A percentile compares a stretch with the other conserved stretches of the same genome.
Evolutionary conservation across 163 green algal species (phyloP).

Genomic region (Scenedesmus sp.): DNA sequence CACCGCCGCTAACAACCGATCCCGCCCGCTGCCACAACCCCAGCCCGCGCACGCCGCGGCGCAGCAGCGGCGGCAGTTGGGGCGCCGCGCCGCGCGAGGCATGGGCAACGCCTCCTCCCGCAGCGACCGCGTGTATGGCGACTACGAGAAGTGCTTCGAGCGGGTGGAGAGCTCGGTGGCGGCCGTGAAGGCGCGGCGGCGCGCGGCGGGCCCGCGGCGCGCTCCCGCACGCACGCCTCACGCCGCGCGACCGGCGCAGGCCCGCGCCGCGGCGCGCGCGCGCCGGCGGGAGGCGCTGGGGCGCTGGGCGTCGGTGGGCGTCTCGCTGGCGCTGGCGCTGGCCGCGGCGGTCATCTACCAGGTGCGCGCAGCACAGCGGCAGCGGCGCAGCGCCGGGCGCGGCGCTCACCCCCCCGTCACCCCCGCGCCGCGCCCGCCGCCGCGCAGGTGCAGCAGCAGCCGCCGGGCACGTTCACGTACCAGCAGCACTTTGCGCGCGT

Average conservation of each 20-base stretch:
- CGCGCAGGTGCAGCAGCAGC: conserved; percentile 35
- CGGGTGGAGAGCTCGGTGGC: conserved; percentile 49
- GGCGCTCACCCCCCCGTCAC: no score
- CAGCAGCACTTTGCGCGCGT: conserved; percentile 33
- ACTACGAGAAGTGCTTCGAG: conserved; percentile 60
- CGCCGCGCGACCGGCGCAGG: no score
- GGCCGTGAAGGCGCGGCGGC: no score
- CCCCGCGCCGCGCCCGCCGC: no score
- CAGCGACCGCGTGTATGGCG: conserved; percentile 44
- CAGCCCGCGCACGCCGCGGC: no score
- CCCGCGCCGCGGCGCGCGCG: not conserved
- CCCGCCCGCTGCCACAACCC: no score
- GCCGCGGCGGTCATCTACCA: conserved; percentile 41
- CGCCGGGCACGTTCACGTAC: conserved; percentile 29
- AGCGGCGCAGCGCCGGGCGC: no score
- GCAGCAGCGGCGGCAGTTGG: no score
- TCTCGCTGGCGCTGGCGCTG: conserved; percentile 26
- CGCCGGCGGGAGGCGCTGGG: not conserved
- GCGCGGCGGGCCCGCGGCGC: no score
- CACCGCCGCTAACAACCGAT: no score
- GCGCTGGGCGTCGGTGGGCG: conserved; percentile 33
- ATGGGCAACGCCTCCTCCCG: conserved; percentile 23
- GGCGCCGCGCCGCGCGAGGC: no score
- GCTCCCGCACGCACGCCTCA: no score
- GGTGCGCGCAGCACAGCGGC: conserved; percentile 5